A percentile compares a stretch with the other conserved stretches of the same genome.
Conservation (phyloP, 148 eudicot species). For the Fagopyrum esculentum region DNA sequence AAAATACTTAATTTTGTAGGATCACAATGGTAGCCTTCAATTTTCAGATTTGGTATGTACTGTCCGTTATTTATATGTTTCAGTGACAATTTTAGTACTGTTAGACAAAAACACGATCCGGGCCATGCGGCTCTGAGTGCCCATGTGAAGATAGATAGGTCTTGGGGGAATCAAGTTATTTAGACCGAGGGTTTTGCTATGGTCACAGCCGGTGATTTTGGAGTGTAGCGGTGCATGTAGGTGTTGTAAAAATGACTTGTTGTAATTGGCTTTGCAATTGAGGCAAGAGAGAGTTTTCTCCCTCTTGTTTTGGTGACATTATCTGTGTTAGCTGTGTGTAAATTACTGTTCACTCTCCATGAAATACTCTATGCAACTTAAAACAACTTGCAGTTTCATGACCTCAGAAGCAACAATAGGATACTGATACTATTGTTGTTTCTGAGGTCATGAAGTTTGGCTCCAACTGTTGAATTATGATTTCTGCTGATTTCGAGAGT, state of each 20-base stretch:
- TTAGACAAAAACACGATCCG: no score
- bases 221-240: no score
- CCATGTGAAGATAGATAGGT: no score
- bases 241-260: not conserved
- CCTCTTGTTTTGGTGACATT: not conserved
- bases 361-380: not conserved
- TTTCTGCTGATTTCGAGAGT: not conserved
- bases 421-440: not conserved
- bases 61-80: not conserved
- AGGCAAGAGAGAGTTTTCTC: not conserved
- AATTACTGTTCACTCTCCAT: not conserved
- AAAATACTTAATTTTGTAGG: constrained; percentile 1
- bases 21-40: not conserved
- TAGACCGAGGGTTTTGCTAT: not conserved
- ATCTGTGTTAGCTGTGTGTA: not conserved
- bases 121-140: no score
- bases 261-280: not conserved
- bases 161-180: no score
- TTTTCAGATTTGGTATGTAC: not conserved
- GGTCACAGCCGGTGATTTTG: not conserved
- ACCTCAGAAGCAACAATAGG: not conserved
- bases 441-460: not conserved
- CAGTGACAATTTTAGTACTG: no score
- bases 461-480: not conserved
- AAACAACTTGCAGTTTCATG: not conserved